Evolutionary conservation across 371 early-diverging fungal species (phyloP).

Genomic region (Rhizopus arrhizus): DNA sequence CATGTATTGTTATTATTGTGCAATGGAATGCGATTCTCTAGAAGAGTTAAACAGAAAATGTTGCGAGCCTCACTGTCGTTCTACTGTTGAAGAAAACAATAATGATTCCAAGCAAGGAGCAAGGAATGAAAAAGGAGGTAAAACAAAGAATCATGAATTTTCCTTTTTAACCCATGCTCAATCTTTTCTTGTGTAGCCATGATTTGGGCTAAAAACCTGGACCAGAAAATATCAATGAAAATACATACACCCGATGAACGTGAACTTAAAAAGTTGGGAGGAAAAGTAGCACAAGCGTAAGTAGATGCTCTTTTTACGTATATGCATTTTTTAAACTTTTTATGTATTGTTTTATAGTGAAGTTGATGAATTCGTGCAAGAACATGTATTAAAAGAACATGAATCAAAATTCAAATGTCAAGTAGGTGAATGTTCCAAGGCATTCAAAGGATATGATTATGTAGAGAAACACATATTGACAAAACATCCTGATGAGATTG

Average conservation of each 20-base stretch:
- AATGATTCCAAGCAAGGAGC: constrained; percentile 31
- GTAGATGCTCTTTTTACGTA: constrained; percentile 6
- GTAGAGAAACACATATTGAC: constrained; percentile 88
- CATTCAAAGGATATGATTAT: constrained; percentile 93
- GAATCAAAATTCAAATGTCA: constrained; percentile 87
- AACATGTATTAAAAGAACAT: constrained; percentile 69
- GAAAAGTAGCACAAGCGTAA: constrained; percentile 73
- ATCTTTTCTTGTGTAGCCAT: constrained; percentile 32
- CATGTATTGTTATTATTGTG: constrained; percentile 93
- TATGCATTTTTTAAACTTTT: neutral
- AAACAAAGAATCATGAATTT: neutral
- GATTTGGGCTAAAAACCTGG: constrained; percentile 64
- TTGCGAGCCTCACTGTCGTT: constrained; percentile 69
- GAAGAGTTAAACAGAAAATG: constrained; percentile 86
- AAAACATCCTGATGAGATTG: constrained; percentile 83
- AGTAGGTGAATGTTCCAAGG: constrained; percentile 80
- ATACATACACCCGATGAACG: constrained; percentile 65
- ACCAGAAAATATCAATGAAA: constrained; percentile 66
- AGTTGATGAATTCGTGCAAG: constrained; percentile 53
- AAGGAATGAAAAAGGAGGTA: constrained; percentile 32
- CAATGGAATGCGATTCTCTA: constrained; percentile 73
- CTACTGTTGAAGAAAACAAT: constrained; percentile 27
- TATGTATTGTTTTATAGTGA: constrained; percentile 32
- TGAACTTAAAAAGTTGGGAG: constrained; percentile 74
- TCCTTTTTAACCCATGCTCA: neutral